Base-by-base conservation (phyloP, 768 basidiomycete species). In the Russula sp. region DNA sequence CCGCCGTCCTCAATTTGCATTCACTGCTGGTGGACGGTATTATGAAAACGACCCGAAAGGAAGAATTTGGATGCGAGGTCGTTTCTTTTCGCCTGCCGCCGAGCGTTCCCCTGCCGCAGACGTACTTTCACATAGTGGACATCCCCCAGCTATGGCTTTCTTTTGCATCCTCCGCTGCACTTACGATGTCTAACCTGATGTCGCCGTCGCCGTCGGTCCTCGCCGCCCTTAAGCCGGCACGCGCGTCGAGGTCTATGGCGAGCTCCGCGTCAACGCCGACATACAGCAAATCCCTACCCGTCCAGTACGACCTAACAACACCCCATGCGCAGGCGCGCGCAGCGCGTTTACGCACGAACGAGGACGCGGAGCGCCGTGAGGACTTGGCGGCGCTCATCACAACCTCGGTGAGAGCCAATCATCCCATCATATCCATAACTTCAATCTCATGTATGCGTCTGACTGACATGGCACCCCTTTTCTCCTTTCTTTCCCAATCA, bases 301-400 rank as follows among this genome's bases (percentile, higher is more conserved):
- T 63, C 34, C 62, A 47, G 34, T 57, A 63, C 46, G 58, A 63
- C 46, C 5, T 53, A 51, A 59, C 62, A 2, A 63, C 58, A 3
- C 57, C 57, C 11, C 62, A 61, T 14, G 64, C 64, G n/a, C 61
- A 32, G 0, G 60, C 60, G 10, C 64, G 64, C 20, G 50, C 45
- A 2, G 60, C 51, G 9, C 60, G 60, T 41, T 41, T 57, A 36
- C 64, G 60, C 29, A 56, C 61, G 1, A 49, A 53, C 45, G 64
- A 65, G 34, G 64, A 43, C 1, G 60, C 35, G 22, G 64, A 65
- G 41, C 56, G 25, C 18, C 51, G 41, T n/a, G 64, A 65, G 32
- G 64, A 65, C 29, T 16, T 55, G 46, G 64, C 64, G 3, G 64
- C 64, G 8, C 61, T 65, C 3, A 25, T 63, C n/a, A 65, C 51